Percentiles rank a stretch among this genome's conserved stretches.
phyloP scores from a whole-genome alignment of 2,329 filamentous ascomycete species.

The Trichoderma breve region DNA sequence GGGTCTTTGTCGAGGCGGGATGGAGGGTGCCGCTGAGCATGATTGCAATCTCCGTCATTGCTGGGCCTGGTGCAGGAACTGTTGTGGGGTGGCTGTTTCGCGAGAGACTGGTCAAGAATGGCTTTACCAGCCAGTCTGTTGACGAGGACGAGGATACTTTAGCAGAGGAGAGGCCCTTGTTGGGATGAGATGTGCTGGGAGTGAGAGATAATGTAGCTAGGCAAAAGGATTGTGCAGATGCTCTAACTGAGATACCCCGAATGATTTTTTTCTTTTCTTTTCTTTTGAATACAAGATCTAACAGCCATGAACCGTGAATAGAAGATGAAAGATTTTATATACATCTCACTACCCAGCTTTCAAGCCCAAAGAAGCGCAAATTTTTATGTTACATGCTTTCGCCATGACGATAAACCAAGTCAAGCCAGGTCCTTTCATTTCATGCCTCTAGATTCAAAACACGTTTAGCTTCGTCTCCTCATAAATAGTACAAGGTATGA shows the following conservation, averaged over 20 bases:
- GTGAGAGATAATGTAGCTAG: neutral
- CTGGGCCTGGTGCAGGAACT: conserved; percentile 40
- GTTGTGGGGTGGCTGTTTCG: conserved; percentile 42
- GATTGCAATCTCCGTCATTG: conserved; percentile 29
- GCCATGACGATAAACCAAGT: neutral
- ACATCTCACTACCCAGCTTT: neutral
- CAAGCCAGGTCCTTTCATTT: conserved; percentile 7
- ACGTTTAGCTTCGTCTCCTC: conserved; percentile 20
- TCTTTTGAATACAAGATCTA: neutral
- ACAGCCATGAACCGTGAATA: neutral
- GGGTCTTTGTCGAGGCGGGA: conserved; percentile 52
- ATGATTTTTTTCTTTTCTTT: neutral
- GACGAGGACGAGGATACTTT: conserved; percentile 18
- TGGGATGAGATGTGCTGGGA: conserved; percentile 24
- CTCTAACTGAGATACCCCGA: neutral
- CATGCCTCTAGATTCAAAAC: conserved; percentile 23
- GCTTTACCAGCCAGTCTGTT: conserved; percentile 19
- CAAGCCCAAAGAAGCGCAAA: neutral
- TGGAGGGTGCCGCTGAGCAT: conserved; percentile 39
- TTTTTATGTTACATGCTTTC: neutral
- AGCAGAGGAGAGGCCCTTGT: conserved; percentile 36
- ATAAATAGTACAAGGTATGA: conserved; percentile 28
- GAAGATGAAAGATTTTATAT: neutral
- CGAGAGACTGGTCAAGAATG: conserved; percentile 35
- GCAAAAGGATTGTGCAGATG: neutral